These are phyloP conservation scores for Pilasporangium apinafurcum DNA, from an alignment of 352 stramenopile genomes.

Conservation along the genomic window DNA sequence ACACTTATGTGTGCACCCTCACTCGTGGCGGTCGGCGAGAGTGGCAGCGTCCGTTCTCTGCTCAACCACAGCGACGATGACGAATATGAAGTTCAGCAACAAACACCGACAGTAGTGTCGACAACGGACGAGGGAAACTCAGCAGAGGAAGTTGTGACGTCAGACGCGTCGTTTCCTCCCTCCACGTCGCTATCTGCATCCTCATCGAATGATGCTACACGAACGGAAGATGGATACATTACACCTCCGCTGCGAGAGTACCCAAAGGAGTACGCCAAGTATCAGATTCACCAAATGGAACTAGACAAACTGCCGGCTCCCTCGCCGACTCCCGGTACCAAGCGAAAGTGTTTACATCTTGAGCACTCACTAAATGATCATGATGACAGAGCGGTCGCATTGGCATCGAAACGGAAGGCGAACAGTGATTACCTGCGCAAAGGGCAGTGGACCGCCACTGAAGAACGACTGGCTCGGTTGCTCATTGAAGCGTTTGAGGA, in stretches of 20 bases:
- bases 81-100: too few species aligned
- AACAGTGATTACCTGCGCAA: slow-evolving; percentile 68
- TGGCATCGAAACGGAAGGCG: slow-evolving; percentile 34
- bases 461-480: slow-evolving; percentile 47
- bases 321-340: slow-evolving; percentile 5
- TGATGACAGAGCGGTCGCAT: neutral
- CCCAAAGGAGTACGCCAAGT: neutral
- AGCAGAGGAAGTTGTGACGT: too few species aligned
- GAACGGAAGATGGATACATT: slow-evolving; percentile 4
- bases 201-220: neutral
- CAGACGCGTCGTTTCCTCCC: too few species aligned
- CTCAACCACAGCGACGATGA: too few species aligned
- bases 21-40: too few species aligned
- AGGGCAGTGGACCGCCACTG: slow-evolving; percentile 64
- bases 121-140: too few species aligned
- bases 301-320: neutral
- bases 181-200: too few species aligned
- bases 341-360: slow-evolving; percentile 6
- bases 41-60: too few species aligned
- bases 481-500: slow-evolving; percentile 73
- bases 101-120: too few species aligned
- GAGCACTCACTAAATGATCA: neutral
- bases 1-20: too few species aligned
- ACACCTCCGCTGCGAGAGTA: slow-evolving; percentile 7
- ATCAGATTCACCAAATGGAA: neutral